Percentiles rank a stretch among this genome's conserved stretches.
Conservation (phyloP, 257 asterid species). For the Echium plantagineum region DNA sequence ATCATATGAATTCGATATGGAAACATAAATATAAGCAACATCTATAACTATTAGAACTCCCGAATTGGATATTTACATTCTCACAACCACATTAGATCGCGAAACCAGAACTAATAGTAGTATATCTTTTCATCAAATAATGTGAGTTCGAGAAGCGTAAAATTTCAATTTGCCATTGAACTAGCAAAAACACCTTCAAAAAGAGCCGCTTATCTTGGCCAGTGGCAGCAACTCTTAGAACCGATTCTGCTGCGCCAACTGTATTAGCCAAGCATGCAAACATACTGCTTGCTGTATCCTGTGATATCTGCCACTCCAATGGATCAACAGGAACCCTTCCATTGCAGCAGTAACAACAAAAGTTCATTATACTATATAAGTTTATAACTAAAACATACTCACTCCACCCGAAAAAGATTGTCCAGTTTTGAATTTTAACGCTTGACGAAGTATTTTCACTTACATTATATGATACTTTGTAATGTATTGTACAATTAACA, state of each 20-base stretch:
- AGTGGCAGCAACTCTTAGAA: conserved; percentile 95
- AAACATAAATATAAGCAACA: too few relatives aligned
- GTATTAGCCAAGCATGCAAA: conserved; percentile 91
- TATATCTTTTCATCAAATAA: not conserved
- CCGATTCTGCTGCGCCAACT: conserved; percentile 95
- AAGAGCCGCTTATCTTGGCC: conserved; percentile 94
- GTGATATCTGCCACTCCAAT: conserved; percentile 95
- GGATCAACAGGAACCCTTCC: conserved; percentile 82
- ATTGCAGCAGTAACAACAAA: not conserved
- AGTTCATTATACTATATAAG: too few relatives aligned
- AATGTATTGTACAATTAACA: too few relatives aligned
- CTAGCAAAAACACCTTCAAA: conserved; percentile 40
- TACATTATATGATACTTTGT: too few relatives aligned
- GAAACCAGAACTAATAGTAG: not conserved
- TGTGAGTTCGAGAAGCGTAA: too few relatives aligned
- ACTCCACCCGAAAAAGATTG: too few relatives aligned
- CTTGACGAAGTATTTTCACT: too few relatives aligned
- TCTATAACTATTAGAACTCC: too few relatives aligned
- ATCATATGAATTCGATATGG: not conserved
- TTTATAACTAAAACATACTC: too few relatives aligned
- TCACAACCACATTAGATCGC: not conserved
- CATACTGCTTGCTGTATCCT: conserved; percentile 63
- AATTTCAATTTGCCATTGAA: not conserved
- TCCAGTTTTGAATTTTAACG: too few relatives aligned
- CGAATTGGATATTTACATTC: too few relatives aligned